Percentiles rank a stretch among this genome's conserved stretches.
These are phyloP conservation scores for Xylaria flabelliformis DNA, from an alignment of 495 filamentous ascomycete species.

Conservation along the genomic window DNA sequence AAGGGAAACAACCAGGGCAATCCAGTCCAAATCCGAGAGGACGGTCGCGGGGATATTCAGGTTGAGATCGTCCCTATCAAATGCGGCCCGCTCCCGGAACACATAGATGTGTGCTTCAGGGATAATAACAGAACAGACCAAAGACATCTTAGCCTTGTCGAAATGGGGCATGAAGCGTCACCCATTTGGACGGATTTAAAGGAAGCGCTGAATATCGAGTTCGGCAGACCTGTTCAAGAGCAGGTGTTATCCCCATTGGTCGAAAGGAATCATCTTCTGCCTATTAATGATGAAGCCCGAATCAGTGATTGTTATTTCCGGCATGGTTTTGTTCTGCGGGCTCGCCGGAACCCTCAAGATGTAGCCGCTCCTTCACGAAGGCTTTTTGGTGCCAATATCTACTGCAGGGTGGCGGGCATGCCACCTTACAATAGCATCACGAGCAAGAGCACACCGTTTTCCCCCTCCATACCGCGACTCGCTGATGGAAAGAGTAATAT, in stretches of 20 bases:
- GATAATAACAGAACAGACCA: neutral
- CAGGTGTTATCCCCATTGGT: neutral
- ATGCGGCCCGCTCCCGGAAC: neutral
- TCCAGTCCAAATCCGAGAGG: neutral
- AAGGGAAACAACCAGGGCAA: neutral
- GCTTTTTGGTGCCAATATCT: neutral
- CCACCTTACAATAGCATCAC: neutral
- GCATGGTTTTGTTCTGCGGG: neutral
- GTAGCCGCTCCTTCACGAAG: neutral
- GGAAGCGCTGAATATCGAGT: neutral
- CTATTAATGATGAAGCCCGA: neutral
- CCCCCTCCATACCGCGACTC: neutral
- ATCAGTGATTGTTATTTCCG: neutral
- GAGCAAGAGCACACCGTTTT: neutral
- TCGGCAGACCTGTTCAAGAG: neutral
- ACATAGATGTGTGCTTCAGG: neutral
- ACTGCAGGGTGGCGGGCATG: neutral
- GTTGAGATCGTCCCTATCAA: constrained; percentile 6
- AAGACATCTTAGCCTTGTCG: neutral
- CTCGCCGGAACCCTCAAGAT: neutral
- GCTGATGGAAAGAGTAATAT: neutral
- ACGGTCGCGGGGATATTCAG: neutral
- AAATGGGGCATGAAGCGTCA: neutral
- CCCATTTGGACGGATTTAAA: neutral
- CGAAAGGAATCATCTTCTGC: neutral